Evolutionary conservation across 495 filamentous ascomycete genomes (phyloP).

Genomic region (Acidiella bohemica): DNA sequence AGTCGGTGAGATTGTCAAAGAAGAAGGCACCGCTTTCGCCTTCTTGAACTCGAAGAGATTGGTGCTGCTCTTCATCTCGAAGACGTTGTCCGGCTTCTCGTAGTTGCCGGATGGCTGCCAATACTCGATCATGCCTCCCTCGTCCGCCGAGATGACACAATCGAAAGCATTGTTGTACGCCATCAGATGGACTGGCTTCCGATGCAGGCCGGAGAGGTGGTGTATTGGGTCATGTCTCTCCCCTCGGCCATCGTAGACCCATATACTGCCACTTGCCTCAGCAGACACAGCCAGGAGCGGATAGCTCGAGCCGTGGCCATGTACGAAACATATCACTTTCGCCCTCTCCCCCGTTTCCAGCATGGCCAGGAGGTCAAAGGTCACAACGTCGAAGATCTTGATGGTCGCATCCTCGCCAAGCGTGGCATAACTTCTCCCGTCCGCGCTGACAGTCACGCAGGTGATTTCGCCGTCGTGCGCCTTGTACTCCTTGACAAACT

Average conservation of each 20-base stretch:
- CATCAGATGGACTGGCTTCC: constrained; percentile 65
- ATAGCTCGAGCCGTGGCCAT: constrained; percentile 71
- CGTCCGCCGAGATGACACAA: constrained; percentile 79
- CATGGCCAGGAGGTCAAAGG: constrained; percentile 65
- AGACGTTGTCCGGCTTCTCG: constrained; percentile 86
- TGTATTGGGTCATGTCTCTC: constrained; percentile 63
- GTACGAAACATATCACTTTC: constrained; percentile 82
- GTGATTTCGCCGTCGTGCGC: constrained; percentile 78
- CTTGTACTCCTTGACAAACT: constrained; percentile 96
- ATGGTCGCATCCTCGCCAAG: constrained; percentile 74
- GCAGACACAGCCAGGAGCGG: constrained; percentile 86
- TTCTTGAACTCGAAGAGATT: constrained; percentile 94
- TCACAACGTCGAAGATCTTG: constrained; percentile 88
- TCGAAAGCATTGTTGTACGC: constrained; percentile 80
- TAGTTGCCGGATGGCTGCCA: constrained; percentile 71
- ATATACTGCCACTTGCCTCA: constrained; percentile 53
- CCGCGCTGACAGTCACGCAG: constrained; percentile 67
- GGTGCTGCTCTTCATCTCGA: constrained; percentile 79
- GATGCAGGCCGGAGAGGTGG: constrained; percentile 59
- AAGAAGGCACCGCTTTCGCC: constrained; percentile 69
- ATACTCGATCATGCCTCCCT: constrained; percentile 92
- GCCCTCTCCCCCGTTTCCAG: constrained; percentile 60
- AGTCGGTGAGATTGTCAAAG: constrained; percentile 75
- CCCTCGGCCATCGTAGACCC: constrained; percentile 79
- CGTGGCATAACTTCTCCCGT: constrained; percentile 89